Evolutionary conservation across 2,329 filamentous ascomycete species (phyloP), one percentile per base, ranked within the genome.

Genomic region (Magnaporthiopsis incrustans): DNA sequence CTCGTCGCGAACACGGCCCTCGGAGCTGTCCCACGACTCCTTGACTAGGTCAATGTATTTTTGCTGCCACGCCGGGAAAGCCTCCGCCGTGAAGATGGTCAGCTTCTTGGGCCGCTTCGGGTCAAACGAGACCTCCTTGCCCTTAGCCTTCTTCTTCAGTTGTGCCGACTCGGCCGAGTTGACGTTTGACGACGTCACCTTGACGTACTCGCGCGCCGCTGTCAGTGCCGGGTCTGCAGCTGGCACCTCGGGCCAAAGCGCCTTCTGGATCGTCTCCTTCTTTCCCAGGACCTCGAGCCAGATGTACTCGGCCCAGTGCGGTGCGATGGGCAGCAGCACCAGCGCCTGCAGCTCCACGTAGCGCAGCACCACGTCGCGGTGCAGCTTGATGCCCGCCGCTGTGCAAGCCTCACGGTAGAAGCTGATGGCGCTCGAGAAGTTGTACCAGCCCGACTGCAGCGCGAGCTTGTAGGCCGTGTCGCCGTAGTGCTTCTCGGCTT

Each of bases 261-360:
- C 92, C 63, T 88, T 86, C 78, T 98, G 93, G 71, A 99, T 86
- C 10, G 89, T 90, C 64, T 82, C 78, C 50, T 84, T 75, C 79
- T 91, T 92, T 74, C 89, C 86, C 66, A 99, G 85, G 2, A 98
- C 86, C 77, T 98, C 94, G 64, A 90, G 85, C 92, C 92, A 98
- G 73, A 99, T 87, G 77, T 96, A 90, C 74, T 99, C 95, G 60
- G 91, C 83, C 89, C 92, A 98, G 77, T 99, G 95, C 65, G 95
- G 94, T 2, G 94, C 89, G 67, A 98, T 88, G 62, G 92, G 90
- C 3, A 89, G 84, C 69, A 98, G 79, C 72, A 97, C 82, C 59
- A 74, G 71, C 3, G 73, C 72, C 69, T 75, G 94, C 26, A 96
- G 82, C 77, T 96, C 89, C 69, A 97, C 87, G 77, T 95, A 99